Evolutionary conservation across 2,329 filamentous ascomycete genomes (phyloP).

Genomic region (Fusarium nanum): DNA sequence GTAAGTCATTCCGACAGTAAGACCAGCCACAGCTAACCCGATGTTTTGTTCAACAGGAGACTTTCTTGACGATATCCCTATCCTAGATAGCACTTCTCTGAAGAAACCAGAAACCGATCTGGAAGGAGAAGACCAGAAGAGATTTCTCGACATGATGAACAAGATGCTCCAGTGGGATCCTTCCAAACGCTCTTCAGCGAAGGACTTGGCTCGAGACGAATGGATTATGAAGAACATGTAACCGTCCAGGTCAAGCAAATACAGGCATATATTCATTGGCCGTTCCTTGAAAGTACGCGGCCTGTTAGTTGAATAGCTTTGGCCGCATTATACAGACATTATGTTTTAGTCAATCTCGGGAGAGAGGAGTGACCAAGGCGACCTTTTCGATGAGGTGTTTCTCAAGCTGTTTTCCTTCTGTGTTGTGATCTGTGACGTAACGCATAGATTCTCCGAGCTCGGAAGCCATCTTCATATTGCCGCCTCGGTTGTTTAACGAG

Average conservation of each 20-base stretch:
- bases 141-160: conserved; percentile 52
- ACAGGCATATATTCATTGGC: not conserved
- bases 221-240: conserved; percentile 45
- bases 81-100: conserved; percentile 47
- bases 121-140: conserved; percentile 46
- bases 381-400: not conserved
- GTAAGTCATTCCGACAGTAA: conserved; percentile 37
- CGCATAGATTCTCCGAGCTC: not conserved
- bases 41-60: conserved; percentile 41
- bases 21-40: not conserved
- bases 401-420: not conserved
- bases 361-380: not conserved
- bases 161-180: conserved; percentile 55
- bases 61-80: conserved; percentile 37
- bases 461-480: not conserved
- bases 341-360: not conserved
- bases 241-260: not conserved
- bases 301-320: not conserved
- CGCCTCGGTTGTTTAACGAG: not conserved
- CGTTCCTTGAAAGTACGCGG: not conserved
- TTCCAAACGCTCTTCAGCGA: conserved; percentile 46
- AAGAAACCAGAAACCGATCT: conserved; percentile 53
- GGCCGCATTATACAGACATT: not conserved
- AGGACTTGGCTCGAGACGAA: conserved; percentile 45
- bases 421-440: not conserved